Evolutionary conservation across 305 asterid genomes (phyloP), one percentile per base, ranked within the genome.

Genomic region (Fraxinus velutina): DNA sequence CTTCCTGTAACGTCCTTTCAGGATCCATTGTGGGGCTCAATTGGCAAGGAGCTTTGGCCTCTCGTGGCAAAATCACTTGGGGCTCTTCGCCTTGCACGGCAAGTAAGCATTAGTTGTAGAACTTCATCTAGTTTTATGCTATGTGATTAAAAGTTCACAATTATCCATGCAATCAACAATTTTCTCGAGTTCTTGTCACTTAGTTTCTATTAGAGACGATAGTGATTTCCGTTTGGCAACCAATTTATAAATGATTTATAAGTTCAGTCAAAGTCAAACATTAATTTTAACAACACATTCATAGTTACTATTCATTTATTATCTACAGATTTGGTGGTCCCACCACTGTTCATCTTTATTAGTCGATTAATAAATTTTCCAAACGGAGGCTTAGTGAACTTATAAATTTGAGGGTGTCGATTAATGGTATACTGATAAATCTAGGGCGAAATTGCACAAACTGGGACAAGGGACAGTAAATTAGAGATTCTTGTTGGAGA

Each of bases 401-500:
- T 57, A 0, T 19, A 19, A 57, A 19, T 57, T 21, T 7, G 30
- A 57, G 70, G 70, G 29, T 57, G 17, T 85, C 34, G 66, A 84
- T 81, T 89, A 66, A 89, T 29, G 80, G 77, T 70, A 33, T 87
- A 88, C 64, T 82, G 81, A 76, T 85, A 78, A 62, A 85, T 84
- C 21, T 79, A 94, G 99, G 98, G 97, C 6, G 89, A 89, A 85
- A 85, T 96, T 84, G 94, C 97, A 10, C 88, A 86, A 82, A 92
- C 89, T 55, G 98, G 97, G 81, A 94, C 97, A 50, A 91, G 99
- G 88, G 98, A 93, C 86, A 94, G 99, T 88, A 91, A 86, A 79
- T 86, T 96, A 89, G 97, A 96, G 95, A 94, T 94, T 79, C 94
- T 96, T 84, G 95, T 90, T 80, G 99, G 99, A 81, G 92, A 90